Conservation (phyloP, 2,329 filamentous ascomycete species). For the Colletotrichum musicola region DNA sequence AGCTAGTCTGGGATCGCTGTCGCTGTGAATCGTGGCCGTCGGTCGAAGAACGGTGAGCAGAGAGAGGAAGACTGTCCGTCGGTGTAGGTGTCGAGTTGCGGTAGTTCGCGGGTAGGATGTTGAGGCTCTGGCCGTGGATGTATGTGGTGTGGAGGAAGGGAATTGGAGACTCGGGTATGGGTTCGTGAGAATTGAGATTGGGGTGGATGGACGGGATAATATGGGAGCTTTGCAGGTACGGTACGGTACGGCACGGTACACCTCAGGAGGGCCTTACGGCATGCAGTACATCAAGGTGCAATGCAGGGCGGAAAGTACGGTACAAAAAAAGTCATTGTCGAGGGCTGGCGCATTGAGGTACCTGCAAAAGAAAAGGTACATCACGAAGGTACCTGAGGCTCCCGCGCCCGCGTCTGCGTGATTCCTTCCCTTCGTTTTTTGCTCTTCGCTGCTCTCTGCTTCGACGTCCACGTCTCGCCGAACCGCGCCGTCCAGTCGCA, state of each 20-base stretch:
- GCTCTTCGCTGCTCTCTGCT: constrained; percentile 3
- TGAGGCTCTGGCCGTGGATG: not conserved
- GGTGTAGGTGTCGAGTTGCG: not conserved
- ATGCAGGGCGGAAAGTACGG: not conserved
- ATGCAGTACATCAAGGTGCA: no score
- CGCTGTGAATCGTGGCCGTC: not conserved
- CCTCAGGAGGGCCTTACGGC: not conserved
- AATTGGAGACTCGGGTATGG: constrained; percentile 30
- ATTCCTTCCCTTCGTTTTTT: not conserved
- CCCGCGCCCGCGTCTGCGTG: not conserved
- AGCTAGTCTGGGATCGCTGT: not conserved
- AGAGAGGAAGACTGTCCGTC: not conserved
- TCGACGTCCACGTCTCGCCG: constrained; percentile 5
- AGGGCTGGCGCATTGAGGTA: no score
- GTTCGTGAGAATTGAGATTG: constrained; percentile 35
- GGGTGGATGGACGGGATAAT: constrained; percentile 27
- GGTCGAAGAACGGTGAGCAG: not conserved
- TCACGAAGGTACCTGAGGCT: constrained; percentile 31
- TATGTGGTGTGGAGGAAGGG: constrained; percentile 27
- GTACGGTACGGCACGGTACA: not conserved
- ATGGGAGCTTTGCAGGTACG: constrained; percentile 26
- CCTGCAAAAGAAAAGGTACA: constrained; percentile 20
- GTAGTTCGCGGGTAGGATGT: constrained; percentile 1
- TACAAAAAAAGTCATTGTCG: not conserved
- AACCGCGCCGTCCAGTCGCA: constrained; percentile 14